A percentile compares a stretch with the other conserved stretches of the same genome.
Evolutionary conservation across 148 eudicot genomes (phyloP).

Genomic region (Euryodendron excelsum): DNA sequence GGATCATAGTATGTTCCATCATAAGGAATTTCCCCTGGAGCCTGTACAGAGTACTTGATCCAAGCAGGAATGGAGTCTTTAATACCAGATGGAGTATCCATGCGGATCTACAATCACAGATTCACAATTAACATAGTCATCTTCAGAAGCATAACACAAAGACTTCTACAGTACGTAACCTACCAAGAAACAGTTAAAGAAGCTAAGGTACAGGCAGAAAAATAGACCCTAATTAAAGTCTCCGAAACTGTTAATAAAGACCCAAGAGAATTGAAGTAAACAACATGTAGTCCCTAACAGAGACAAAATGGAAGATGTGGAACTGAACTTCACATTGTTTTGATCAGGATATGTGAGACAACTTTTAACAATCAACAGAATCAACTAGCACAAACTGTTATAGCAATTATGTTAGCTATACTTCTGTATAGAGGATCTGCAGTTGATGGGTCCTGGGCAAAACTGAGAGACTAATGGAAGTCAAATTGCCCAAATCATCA

Average conservation of each 20-base stretch:
- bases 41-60: constrained; percentile 92
- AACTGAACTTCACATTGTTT: not conserved
- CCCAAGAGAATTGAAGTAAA: not conserved
- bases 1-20: constrained; percentile 98
- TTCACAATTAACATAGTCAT: not conserved
- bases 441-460: not conserved
- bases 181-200: not conserved
- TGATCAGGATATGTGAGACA: not conserved
- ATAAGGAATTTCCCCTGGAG: constrained; percentile 88
- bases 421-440: not conserved
- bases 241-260: not conserved
- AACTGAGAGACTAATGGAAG: not conserved
- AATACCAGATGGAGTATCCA: constrained; percentile 96
- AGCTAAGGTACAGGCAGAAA: not conserved
- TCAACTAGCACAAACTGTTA: not conserved
- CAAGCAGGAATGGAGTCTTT: constrained; percentile 99
- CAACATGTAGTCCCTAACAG: not conserved
- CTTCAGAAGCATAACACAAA: constrained; percentile 15
- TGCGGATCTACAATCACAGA: constrained; percentile 65
- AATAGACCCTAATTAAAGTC: not conserved
- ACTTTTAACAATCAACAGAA: not conserved
- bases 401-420: not conserved
- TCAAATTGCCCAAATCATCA: not conserved
- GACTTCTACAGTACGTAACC: not conserved
- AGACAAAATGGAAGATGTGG: not conserved